Percentiles rank a stretch among this genome's conserved stretches.
phyloP scores from a whole-genome alignment of 2,329 filamentous ascomycete genomes.

The Colletotrichum camelliae region DNA sequence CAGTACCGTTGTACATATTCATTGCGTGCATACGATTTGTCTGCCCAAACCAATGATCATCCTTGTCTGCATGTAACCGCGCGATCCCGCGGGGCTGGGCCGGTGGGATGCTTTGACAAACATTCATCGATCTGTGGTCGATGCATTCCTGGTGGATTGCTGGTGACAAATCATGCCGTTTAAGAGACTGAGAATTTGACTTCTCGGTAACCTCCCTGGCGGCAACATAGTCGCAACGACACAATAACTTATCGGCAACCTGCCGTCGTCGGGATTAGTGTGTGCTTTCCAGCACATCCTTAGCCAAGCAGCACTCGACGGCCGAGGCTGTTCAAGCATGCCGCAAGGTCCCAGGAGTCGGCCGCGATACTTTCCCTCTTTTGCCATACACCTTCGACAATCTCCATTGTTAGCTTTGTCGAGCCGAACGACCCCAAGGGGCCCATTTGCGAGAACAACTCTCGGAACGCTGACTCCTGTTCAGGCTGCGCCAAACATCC shows the following conservation, averaged over 20 bases:
- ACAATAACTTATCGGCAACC: not conserved
- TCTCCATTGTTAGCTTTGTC: slow-evolving; percentile 42
- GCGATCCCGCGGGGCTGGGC: not conserved
- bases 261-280: not conserved
- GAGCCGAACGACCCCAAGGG: slow-evolving; percentile 50
- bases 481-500: not conserved
- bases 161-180: not conserved
- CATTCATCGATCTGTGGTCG: not conserved
- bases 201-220: rapidly evolving
- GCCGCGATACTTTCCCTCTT: slow-evolving; percentile 35
- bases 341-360: slow-evolving; percentile 48
- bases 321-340: slow-evolving; percentile 45
- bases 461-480: not conserved
- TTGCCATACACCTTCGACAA: slow-evolving; percentile 53
- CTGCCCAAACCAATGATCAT: not conserved
- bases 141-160: not conserved
- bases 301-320: slow-evolving; percentile 41
- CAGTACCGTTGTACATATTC: rapidly evolving
- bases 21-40: not conserved
- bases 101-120: not conserved
- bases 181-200: not conserved
- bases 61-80: not conserved
- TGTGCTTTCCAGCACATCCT: slow-evolving; percentile 4
- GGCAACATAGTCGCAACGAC: not conserved
- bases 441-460: slow-evolving; percentile 35